phyloP scores from a whole-genome alignment of 371 early-diverging fungal genomes.

The Capillidium heterosporum region DNA sequence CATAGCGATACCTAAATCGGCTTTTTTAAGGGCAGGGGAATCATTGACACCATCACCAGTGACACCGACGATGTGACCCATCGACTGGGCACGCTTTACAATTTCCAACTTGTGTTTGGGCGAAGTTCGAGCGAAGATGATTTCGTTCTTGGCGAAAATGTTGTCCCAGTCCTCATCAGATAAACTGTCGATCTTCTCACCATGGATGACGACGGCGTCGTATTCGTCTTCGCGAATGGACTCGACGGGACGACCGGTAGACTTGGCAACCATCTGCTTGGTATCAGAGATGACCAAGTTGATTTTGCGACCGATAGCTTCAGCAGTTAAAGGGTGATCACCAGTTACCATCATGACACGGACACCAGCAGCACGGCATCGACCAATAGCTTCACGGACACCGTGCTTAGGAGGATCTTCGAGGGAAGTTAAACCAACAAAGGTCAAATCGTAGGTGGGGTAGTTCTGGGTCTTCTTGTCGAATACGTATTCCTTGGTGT shows the following conservation, averaged over 20 bases:
- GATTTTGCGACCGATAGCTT: constrained; percentile 75
- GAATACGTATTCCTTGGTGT: constrained; percentile 50
- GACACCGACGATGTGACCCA: constrained; percentile 84
- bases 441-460: constrained; percentile 45
- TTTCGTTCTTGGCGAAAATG: constrained; percentile 67
- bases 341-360: constrained; percentile 94
- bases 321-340: constrained; percentile 82
- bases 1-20: constrained; percentile 95
- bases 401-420: constrained; percentile 95
- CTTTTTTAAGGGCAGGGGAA: constrained; percentile 85
- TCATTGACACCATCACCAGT: constrained; percentile 92
- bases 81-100: constrained; percentile 56
- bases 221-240: constrained; percentile 58
- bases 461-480: constrained; percentile 52
- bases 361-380: constrained; percentile 80
- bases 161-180: constrained; percentile 75
- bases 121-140: constrained; percentile 82
- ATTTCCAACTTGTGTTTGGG: constrained; percentile 83
- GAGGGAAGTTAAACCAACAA: constrained; percentile 70
- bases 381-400: constrained; percentile 88
- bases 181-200: constrained; percentile 63
- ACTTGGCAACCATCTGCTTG: constrained; percentile 46
- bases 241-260: constrained; percentile 30
- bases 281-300: constrained; percentile 81
- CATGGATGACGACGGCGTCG: constrained; percentile 80